Evolutionary conservation across 108 stramenopile species (phyloP), one percentile per base, ranked within the genome.

Genomic region (Asterionellopsis glacialis): DNA sequence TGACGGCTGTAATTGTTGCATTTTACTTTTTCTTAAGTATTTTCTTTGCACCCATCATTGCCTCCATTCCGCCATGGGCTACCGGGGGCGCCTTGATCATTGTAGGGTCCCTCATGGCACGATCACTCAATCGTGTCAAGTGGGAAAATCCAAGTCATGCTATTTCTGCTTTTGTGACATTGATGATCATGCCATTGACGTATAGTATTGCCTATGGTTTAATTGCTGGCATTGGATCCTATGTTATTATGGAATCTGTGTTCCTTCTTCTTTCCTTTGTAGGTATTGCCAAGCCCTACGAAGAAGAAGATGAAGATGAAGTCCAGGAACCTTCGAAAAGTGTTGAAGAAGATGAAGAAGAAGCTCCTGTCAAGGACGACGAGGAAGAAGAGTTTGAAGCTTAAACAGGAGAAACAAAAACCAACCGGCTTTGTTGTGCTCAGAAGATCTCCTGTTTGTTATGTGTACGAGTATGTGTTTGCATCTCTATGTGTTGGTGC

Each of bases 161-260:
- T 11, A 61, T 85, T 15, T 73, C 89, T 18, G 94, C 89, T 15
- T 95, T 95, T 65, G 26, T 91, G 18, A 91, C 88, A 11, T 59
- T 91, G 19, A 80, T 84, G n/a, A 52, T 89, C 40, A 93, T 95
- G 91, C 89, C 91, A 10, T 65, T 85, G 69, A 85, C 84, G n/a
- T 85, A 89, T 55, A 74, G 72, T 47, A 89, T 89, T 39, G 84
- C 88, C 0, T 82, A 89, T 61, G 88, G 88, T n/a, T 45, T 89
- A 21, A 82, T 89, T 64, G 84, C 63, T 22, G 88, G 88, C 14
- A 69, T 74, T 56, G 59, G 16, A 47, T 19, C 45, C 2, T 47
- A 19, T 47, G 16, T 47, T 2, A 21, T 47, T 47, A 19, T 21
- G 45, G 45, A 47, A 21, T 4, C 6, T 19, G 19, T 47, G 18